Base-by-base conservation (phyloP, 768 basidiomycete genomes). In the Tylopilus felleus region DNA sequence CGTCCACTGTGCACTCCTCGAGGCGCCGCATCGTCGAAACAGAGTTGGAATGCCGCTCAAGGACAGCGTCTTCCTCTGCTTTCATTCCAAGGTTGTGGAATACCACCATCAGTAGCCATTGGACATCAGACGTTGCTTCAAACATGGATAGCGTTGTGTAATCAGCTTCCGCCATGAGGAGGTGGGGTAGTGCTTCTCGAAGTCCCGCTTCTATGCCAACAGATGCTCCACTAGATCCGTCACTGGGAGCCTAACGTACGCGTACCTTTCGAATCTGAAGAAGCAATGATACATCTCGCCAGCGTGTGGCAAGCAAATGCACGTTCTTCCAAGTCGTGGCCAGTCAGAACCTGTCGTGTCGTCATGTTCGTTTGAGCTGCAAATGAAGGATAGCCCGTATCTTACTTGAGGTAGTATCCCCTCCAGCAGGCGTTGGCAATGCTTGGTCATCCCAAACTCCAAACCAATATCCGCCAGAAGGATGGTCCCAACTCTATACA, bases 331-430 rank as follows among this genome's bases (percentile, higher is more conserved):
- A 86, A 62, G 58, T 93, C 88, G 47, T 82, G 77, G 5, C 88
- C 90, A 48, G 73, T 73, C 42, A 90, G 82, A 33, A 92, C 71
- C 89, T 91, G 56, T 50, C 27, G 21, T n/a, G 28, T 28, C 19
- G 10, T 52, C 35, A 52, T 16, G 16, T 17, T 41, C 1, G 28
- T 40, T 35, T 23, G n/a, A 1, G 39, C 4, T 19, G 19, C 14
- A 8, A 44, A 8, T 17, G 45, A 12, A 53, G 31, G n/a, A 42
- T 40, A 19, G 59, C 73, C 9, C 21, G 29, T 17, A 36, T 41
- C 58, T 55, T 53, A 86, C 91, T 73, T 93, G 91, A 21, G 91
- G 91, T 76, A 93, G 80, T 43, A 92, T 82, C 55, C 88, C 90
- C 45, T 90, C 85, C 43, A 94, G 60, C 47, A 92, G 77, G 53